phyloP scores from a whole-genome alignment of 176 grass and related monocot species.

The Juncus inflexus region DNA sequence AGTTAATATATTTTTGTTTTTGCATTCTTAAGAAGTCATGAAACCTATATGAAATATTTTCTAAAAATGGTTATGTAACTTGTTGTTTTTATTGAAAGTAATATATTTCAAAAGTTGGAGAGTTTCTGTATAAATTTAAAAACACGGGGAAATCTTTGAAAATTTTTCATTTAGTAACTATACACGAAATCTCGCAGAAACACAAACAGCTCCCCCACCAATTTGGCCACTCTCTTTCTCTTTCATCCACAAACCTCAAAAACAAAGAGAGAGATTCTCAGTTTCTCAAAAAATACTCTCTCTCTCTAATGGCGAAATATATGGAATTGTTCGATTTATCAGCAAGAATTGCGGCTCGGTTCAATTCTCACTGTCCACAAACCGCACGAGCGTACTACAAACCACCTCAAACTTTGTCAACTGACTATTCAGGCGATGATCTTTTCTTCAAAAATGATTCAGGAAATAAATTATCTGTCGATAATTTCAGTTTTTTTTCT shows the following conservation, averaged over 20 bases:
- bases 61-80: too few relatives aligned
- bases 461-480: not conserved
- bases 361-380: slow-evolving; percentile 74
- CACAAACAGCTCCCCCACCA: not conserved
- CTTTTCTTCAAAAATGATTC: not conserved
- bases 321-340: slow-evolving; percentile 67
- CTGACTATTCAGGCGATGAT: not conserved
- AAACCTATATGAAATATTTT: too few relatives aligned
- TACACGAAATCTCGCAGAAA: not conserved
- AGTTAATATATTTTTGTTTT: too few relatives aligned
- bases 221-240: not conserved
- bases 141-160: too few relatives aligned
- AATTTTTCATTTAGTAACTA: too few relatives aligned
- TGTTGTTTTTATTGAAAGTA: too few relatives aligned
- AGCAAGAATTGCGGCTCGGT: slow-evolving; percentile 53
- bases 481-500: not conserved
- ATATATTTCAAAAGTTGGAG: too few relatives aligned
- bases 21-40: too few relatives aligned
- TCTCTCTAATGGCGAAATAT: slow-evolving; percentile 40
- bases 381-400: slow-evolving; percentile 83
- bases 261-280: not conserved
- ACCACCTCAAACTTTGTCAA: slow-evolving; percentile 36
- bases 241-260: not conserved
- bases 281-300: not conserved
- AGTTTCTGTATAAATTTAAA: too few relatives aligned